Evolutionary conservation across 441 rosid species (phyloP).

Genomic region (Gossypium aridum): DNA sequence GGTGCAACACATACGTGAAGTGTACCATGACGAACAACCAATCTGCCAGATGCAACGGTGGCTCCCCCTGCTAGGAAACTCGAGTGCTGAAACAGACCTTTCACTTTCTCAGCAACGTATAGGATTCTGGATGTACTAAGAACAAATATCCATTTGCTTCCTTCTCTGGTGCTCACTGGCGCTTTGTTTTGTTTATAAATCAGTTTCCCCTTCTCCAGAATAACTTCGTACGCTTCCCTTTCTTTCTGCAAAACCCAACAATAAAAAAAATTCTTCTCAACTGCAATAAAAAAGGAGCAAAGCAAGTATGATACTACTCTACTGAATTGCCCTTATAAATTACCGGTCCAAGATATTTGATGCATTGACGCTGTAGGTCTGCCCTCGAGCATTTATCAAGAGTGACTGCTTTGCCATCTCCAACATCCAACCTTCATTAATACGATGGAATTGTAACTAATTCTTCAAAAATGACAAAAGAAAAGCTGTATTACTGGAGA

Average conservation of each 20-base stretch:
- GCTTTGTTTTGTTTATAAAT: constrained; percentile 27
- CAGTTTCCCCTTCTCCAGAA: constrained; percentile 41
- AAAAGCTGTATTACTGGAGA: neutral
- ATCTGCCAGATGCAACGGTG: constrained; percentile 62
- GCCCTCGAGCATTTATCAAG: constrained; percentile 48
- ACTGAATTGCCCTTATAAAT: constrained; percentile 9
- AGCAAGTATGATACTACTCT: neutral
- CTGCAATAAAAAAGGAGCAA: too few relatives aligned
- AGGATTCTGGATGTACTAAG: constrained; percentile 47
- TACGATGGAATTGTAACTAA: neutral
- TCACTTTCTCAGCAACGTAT: constrained; percentile 49
- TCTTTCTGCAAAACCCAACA: constrained; percentile 36
- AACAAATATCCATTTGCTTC: constrained; percentile 65
- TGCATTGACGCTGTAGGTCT: constrained; percentile 49
- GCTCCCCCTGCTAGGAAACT: constrained; percentile 68
- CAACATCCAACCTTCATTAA: constrained; percentile 50
- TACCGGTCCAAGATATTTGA: constrained; percentile 72
- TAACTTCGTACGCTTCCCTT: constrained; percentile 47
- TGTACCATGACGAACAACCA: constrained; percentile 42
- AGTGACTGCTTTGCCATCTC: constrained; percentile 52
- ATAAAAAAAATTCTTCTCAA: neutral
- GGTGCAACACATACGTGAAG: constrained; percentile 21
- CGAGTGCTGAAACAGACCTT: constrained; percentile 58
- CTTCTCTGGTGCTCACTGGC: constrained; percentile 37
- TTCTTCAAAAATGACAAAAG: neutral